Conservation (phyloP, 441 rosid genomes). For the Theobroma grandiflorum region DNA sequence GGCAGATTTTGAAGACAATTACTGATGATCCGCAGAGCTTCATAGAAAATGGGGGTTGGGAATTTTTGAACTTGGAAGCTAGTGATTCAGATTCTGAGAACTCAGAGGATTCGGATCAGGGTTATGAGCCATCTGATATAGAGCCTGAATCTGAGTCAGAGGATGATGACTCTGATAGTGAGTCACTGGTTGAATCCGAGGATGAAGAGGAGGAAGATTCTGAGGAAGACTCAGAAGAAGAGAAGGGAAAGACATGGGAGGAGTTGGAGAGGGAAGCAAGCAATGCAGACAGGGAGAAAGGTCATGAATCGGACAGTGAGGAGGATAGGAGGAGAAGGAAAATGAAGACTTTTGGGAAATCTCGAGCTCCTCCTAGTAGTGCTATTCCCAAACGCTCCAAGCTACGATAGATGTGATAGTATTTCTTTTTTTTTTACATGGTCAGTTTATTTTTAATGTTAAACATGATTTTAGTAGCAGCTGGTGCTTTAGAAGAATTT, state of each 20-base stretch:
- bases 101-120: slow-evolving; percentile 81
- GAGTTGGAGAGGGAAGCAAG: slow-evolving; percentile 95
- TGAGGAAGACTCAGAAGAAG: slow-evolving; percentile 82
- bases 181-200: slow-evolving; percentile 82
- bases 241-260: slow-evolving; percentile 95
- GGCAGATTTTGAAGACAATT: slow-evolving; percentile 85
- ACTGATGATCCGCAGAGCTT: slow-evolving; percentile 89
- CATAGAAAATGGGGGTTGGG: slow-evolving; percentile 92
- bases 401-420: slow-evolving; percentile 26
- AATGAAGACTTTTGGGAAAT: slow-evolving; percentile 74
- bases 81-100: slow-evolving; percentile 85
- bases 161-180: slow-evolving; percentile 75
- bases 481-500: slow-evolving; percentile 14
- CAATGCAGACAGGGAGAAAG: slow-evolving; percentile 89
- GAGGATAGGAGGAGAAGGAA: slow-evolving; percentile 91
- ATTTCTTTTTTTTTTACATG: background rate
- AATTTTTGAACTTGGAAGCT: slow-evolving; percentile 86
- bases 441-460: background rate
- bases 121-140: slow-evolving; percentile 82
- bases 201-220: slow-evolving; percentile 83
- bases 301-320: slow-evolving; percentile 83
- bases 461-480: slow-evolving; percentile 17
- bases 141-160: slow-evolving; percentile 83
- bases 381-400: slow-evolving; percentile 36
- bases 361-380: slow-evolving; percentile 55